Evolutionary conservation across 495 filamentous ascomycete genomes (phyloP).

Genomic region (Aspergillus asperescens): DNA sequence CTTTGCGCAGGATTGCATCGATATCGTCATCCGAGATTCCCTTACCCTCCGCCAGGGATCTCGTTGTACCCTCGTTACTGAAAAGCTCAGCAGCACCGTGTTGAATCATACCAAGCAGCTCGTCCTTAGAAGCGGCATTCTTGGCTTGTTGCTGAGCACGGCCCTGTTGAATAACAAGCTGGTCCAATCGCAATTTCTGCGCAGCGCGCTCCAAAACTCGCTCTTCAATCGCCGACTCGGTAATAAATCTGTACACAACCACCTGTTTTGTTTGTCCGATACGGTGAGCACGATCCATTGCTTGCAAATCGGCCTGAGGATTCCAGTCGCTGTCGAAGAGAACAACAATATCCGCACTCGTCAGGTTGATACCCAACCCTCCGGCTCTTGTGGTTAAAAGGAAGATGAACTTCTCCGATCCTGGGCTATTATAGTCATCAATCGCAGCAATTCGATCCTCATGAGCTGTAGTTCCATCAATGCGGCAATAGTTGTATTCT

Average conservation of each 20-base stretch:
- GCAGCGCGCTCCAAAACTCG: conserved; percentile 97
- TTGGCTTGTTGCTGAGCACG: conserved; percentile 88
- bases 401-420: conserved; percentile 95
- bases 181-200: conserved; percentile 94
- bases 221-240: conserved; percentile 96
- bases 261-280: conserved; percentile 99
- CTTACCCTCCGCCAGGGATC: conserved; percentile 47
- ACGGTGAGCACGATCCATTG: conserved; percentile 97
- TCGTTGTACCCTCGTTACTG: conserved; percentile 57
- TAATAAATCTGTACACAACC: conserved; percentile 91
- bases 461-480: conserved; percentile 94
- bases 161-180: conserved; percentile 99
- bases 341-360: conserved; percentile 90
- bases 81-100: conserved; percentile 96
- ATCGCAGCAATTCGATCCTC: conserved; percentile 97
- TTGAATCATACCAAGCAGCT: conserved; percentile 96
- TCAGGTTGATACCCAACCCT: conserved; percentile 97
- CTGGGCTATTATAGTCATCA: conserved; percentile 95
- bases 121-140: conserved; percentile 87
- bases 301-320: conserved; percentile 95
- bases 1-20: conserved; percentile 76
- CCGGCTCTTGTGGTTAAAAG: conserved; percentile 95
- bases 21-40: conserved; percentile 83
- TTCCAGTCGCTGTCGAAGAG: conserved; percentile 99
- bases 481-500: conserved; percentile 92